Conservation (phyloP, 2,329 filamentous ascomycete species). For the Trichoderma sp. region DNA sequence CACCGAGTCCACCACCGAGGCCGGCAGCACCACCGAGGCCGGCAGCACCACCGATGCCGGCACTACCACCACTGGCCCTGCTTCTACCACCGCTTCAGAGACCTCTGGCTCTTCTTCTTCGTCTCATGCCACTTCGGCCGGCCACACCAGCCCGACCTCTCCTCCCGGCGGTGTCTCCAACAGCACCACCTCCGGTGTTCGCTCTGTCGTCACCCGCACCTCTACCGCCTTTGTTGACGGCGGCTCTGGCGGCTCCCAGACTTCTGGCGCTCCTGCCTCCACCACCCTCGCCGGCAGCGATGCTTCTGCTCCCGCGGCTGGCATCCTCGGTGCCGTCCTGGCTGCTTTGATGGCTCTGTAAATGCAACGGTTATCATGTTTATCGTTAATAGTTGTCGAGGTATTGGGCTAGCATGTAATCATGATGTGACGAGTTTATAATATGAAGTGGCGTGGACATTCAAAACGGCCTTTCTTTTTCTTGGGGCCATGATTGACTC, state of each 20-base stretch:
- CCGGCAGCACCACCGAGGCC: background rate
- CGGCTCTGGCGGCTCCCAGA: conserved; percentile 25
- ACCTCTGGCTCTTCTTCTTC: background rate
- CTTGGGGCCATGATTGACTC: background rate
- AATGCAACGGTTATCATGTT: conserved; percentile 4
- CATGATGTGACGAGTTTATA: conserved; percentile 19
- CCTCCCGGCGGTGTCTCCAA: conserved; percentile 1
- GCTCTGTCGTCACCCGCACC: conserved; percentile 22
- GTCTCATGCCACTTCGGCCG: conserved; percentile 13
- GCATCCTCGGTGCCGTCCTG: conserved; percentile 34
- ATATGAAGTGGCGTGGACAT: background rate
- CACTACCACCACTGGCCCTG: background rate
- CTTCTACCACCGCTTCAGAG: background rate
- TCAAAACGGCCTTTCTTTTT: conserved; percentile 1
- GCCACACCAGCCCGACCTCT: conserved; percentile 9
- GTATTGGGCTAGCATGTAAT: conserved; percentile 18
- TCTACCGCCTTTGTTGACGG: conserved; percentile 24
- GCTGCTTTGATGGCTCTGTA: conserved; percentile 39
- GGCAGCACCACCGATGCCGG: conserved; percentile 1
- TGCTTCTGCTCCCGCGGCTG: conserved; percentile 32
- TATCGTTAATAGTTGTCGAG: background rate
- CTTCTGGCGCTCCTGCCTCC: conserved; percentile 15
- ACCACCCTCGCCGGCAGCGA: conserved; percentile 24
- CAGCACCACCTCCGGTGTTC: conserved; percentile 17
- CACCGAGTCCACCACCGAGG: conserved; percentile 4